phyloP scores from a whole-genome alignment of 768 basidiomycete genomes.

The Hemileccinum rubropunctum region DNA sequence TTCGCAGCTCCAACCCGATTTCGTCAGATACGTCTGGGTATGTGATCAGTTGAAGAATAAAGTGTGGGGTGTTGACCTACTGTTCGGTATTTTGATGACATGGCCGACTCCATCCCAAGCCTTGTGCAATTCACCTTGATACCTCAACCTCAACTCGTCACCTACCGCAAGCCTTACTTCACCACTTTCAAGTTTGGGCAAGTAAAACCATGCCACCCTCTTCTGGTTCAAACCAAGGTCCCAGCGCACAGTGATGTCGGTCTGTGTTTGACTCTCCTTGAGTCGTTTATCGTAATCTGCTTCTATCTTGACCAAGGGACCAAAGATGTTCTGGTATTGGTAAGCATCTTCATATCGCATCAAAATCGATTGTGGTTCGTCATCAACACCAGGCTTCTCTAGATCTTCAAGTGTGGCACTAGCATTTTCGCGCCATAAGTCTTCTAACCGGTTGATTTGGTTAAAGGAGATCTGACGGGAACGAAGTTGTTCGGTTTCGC shows the following conservation, averaged over 20 bases:
- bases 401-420: slow-evolving; percentile 94
- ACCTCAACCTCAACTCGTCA: slow-evolving; percentile 89
- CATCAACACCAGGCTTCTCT: slow-evolving; percentile 95
- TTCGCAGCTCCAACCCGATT: slow-evolving; percentile 88
- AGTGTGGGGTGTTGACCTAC: slow-evolving; percentile 49
- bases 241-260: slow-evolving; percentile 94
- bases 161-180: slow-evolving; percentile 97
- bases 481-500: slow-evolving; percentile 92
- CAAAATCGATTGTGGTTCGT: slow-evolving; percentile 92
- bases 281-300: slow-evolving; percentile 98
- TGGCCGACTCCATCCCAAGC: slow-evolving; percentile 98
- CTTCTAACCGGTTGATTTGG: slow-evolving; percentile 96
- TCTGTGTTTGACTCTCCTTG: slow-evolving; percentile 99
- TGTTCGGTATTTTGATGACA: slow-evolving; percentile 99
- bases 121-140: slow-evolving; percentile 85
- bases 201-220: slow-evolving; percentile 94
- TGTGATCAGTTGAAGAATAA: slow-evolving; percentile 5
- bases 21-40: slow-evolving; percentile 93
- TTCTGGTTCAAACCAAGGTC: slow-evolving; percentile 98
- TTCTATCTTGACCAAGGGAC: slow-evolving; percentile 98
- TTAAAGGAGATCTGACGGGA: slow-evolving; percentile 96
- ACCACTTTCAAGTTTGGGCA: slow-evolving; percentile 97
- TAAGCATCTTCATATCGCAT: slow-evolving; percentile 97
- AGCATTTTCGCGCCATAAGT: slow-evolving; percentile 96
- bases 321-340: slow-evolving; percentile 99